Percentiles rank a stretch among this genome's conserved stretches.
These are phyloP conservation scores for Aspergillus sclerotiicarbonarius DNA, from an alignment of 495 filamentous ascomycete species.

Conservation along the genomic window DNA sequence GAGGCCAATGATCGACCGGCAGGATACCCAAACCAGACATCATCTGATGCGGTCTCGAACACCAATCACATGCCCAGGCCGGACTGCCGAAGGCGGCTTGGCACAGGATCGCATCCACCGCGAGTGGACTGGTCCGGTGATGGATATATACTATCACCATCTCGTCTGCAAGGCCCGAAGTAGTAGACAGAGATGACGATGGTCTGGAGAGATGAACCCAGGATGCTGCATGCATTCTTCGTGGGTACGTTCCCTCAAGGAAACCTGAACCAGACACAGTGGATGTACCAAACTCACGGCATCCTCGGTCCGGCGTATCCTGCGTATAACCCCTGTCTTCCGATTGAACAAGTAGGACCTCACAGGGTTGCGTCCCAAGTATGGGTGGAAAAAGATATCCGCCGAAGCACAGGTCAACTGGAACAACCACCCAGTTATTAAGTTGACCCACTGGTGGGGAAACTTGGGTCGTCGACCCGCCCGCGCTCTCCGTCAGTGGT, in stretches of 20 bases:
- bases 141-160: background rate
- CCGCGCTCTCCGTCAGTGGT: background rate
- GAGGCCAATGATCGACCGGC: conserved; percentile 1
- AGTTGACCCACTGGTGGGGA: conserved; percentile 3
- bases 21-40: background rate
- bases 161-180: background rate
- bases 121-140: background rate
- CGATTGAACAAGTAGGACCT: too few species aligned
- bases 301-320: too few species aligned
- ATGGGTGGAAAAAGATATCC: background rate
- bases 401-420: conserved; percentile 4
- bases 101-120: background rate
- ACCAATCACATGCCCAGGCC: conserved; percentile 3
- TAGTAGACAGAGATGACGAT: too few species aligned
- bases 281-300: too few species aligned
- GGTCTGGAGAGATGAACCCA: too few species aligned
- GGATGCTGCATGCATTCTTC: too few species aligned
- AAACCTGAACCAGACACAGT: too few species aligned
- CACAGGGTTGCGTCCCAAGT: background rate
- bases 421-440: background rate
- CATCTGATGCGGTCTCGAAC: conserved; percentile 1
- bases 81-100: background rate
- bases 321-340: too few species aligned
- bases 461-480: background rate
- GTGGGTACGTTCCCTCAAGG: too few species aligned